Evolutionary conservation across 139 green algal species (phyloP).

Genomic region (Chlamydomonas sp.): DNA sequence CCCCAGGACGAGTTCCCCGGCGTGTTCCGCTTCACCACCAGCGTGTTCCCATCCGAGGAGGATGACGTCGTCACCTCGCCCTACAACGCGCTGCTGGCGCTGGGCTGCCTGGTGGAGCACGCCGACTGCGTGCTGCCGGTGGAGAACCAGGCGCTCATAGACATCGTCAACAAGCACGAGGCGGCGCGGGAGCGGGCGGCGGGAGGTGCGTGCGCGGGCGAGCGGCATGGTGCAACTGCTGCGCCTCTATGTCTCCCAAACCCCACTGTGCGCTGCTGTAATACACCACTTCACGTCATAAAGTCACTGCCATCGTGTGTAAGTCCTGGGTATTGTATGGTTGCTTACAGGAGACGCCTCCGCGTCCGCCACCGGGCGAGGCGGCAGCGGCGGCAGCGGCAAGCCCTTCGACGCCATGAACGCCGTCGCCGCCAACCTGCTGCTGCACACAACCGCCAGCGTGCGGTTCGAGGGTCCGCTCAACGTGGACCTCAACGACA

Average conservation of each 20-base stretch:
- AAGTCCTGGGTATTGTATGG: no score
- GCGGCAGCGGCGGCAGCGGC: not conserved
- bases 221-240: no score
- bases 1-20: constrained; percentile 80
- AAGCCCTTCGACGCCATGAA: constrained; percentile 86
- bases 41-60: constrained; percentile 82
- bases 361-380: not conserved
- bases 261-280: no score
- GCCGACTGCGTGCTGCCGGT: constrained; percentile 85
- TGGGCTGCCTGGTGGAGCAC: constrained; percentile 70
- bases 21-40: constrained; percentile 74
- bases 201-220: not conserved
- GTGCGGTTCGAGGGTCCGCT: constrained; percentile 80
- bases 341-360: not conserved
- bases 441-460: constrained; percentile 81
- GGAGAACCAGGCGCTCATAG: constrained; percentile 89
- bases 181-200: not conserved
- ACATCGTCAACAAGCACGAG: constrained; percentile 64
- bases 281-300: no score
- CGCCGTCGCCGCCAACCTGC: constrained; percentile 74
- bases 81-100: constrained; percentile 86
- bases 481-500: constrained; percentile 84
- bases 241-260: no score
- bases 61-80: constrained; percentile 88
- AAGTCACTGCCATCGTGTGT: no score